phyloP scores from a whole-genome alignment of 139 green algal species.

The Prasinococcaceae sp. region DNA sequence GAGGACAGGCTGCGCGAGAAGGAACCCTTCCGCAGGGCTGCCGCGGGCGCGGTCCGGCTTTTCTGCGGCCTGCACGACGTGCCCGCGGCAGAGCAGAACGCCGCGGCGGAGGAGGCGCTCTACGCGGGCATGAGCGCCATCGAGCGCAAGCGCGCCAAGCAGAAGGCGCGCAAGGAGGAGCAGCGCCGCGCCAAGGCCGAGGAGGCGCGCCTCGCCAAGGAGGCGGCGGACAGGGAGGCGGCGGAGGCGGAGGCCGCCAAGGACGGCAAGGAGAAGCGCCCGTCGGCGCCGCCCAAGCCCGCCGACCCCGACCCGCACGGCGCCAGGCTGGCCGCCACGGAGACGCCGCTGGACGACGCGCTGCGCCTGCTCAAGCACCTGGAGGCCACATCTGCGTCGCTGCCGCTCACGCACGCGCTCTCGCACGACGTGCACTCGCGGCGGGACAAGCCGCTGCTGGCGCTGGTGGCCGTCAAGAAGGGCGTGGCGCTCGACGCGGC shows the following conservation, averaged over 20 bases:
- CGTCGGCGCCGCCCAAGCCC: conserved; percentile 13
- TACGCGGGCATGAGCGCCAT: conserved; percentile 49
- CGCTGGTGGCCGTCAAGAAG: conserved; percentile 48
- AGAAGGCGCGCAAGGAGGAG: conserved; percentile 36
- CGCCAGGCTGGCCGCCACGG: conserved; percentile 44
- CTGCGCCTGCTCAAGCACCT: conserved; percentile 70
- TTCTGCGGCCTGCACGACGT: conserved; percentile 59
- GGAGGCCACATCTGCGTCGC: conserved; percentile 2
- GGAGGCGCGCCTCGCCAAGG: neutral
- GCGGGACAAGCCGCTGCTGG: conserved; percentile 53
- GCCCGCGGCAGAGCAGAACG: conserved; percentile 3
- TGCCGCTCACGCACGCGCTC: conserved; percentile 39
- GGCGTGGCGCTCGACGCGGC: conserved; percentile 31
- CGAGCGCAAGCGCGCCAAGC: conserved; percentile 46
- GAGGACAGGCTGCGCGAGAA: conserved; percentile 62
- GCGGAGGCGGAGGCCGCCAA: conserved; percentile 21
- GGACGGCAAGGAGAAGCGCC: conserved; percentile 23
- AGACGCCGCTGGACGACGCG: conserved; percentile 75
- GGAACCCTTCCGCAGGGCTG: conserved; percentile 49
- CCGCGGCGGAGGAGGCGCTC: conserved; percentile 32
- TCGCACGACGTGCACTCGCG: conserved; percentile 61
- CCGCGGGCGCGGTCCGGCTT: conserved; percentile 43
- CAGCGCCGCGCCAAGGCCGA: neutral
- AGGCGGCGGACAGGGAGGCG: neutral
- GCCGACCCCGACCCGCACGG: conserved; percentile 74